Evolutionary conservation across 1,284 basidiomycete species (phyloP), one percentile per base, ranked within the genome.

Genomic region (Tausonia pullulans): DNA sequence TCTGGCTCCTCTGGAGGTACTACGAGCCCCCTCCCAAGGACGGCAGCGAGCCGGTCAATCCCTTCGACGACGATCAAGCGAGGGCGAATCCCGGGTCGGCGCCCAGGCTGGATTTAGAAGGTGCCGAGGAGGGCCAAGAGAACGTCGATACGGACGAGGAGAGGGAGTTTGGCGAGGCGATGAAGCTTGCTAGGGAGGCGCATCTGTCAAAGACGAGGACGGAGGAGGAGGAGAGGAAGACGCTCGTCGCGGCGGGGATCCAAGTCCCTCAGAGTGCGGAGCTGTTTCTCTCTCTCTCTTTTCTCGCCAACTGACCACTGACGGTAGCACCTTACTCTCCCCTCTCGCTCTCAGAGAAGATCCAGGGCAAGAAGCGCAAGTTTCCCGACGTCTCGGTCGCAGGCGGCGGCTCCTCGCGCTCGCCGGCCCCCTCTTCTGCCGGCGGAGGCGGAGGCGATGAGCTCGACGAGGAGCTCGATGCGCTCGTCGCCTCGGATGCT

Each of bases 1-100:
- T 91, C 39, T 90, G 87, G 85, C 79, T 89, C 54, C 78, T 87
- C 63, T 88, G 84, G 72, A 80, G 88, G 71, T 88, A 90, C 72
- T 78, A 89, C 65, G 88, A 90, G 74, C 78, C 78, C 55, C 76
- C 81, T 7, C 64, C 66, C 49, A 62, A 66, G 44, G 58, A 58
- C 41, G 52, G 50, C n/a, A 75, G 76, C 50, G 73, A 76, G 4
- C 73, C 60, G 10, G 14, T 76, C 27, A 89, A 88, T 71, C 87
- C 87, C 4, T 89, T 84, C 71, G 79, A 81, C 52, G 85, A 87
- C 69, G 76, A 80, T 8, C 79, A 80, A 68, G 79, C 85, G 3
- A 75, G 75, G 48, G 71, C 74, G 63, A 72, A 82, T 69, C 75
- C 78, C 0, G 81, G 81, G 41, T 82, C 66, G 71, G 82, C 83